phyloP scores from a whole-genome alignment of 2,329 filamentous ascomycete species.

The Penicillium frequentans region DNA sequence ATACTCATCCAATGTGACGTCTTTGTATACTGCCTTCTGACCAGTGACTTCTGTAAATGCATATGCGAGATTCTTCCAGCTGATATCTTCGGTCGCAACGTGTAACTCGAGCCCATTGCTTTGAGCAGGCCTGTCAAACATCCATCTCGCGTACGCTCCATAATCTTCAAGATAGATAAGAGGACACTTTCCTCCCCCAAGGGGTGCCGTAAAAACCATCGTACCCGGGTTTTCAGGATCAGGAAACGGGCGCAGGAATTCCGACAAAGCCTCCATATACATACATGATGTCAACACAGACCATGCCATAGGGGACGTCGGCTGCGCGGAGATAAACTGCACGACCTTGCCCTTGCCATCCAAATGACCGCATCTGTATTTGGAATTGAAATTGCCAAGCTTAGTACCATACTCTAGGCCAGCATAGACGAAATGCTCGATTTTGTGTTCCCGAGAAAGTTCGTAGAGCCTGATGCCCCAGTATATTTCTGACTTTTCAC shows the following conservation, averaged over 20 bases:
- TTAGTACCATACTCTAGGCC: background rate
- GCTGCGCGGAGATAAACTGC: background rate
- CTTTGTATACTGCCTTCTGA: background rate
- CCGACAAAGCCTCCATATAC: constrained; percentile 47
- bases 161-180: constrained; percentile 20
- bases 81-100: constrained; percentile 13
- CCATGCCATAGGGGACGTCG: constrained; percentile 9
- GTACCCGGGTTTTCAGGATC: constrained; percentile 2
- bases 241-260: background rate
- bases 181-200: constrained; percentile 8
- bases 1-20: constrained; percentile 1
- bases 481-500: constrained; percentile 32
- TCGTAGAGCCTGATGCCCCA: constrained; percentile 45
- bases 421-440: constrained; percentile 45
- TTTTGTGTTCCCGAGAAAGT: constrained; percentile 43
- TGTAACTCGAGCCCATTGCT: constrained; percentile 16
- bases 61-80: background rate
- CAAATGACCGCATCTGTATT: background rate
- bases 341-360: constrained; percentile 4
- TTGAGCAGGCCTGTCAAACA: constrained; percentile 15
- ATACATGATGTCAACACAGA: constrained; percentile 46
- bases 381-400: background rate
- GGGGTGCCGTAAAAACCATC: constrained; percentile 11
- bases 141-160: constrained; percentile 19
- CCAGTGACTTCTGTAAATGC: constrained; percentile 5